phyloP scores from a whole-genome alignment of 2,329 filamentous ascomycete genomes.

The Parafenestella ontariensis region DNA sequence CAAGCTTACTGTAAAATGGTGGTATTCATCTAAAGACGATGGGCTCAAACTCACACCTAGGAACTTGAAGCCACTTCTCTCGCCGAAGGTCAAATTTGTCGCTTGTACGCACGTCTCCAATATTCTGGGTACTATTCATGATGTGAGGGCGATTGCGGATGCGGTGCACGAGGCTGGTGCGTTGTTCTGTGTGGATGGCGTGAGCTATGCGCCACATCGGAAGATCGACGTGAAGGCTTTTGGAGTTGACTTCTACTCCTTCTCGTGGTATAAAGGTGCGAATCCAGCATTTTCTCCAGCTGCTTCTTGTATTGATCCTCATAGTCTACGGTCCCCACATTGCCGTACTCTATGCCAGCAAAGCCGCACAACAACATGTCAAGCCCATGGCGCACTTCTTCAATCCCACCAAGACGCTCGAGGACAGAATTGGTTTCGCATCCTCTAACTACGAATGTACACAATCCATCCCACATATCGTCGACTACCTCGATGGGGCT shows the following conservation, averaged over 20 bases:
- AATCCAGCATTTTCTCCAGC: background rate
- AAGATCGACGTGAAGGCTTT: conserved; percentile 71
- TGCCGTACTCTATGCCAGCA: conserved; percentile 71
- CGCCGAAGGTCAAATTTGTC: conserved; percentile 71
- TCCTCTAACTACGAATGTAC: conserved; percentile 75
- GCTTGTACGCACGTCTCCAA: conserved; percentile 78
- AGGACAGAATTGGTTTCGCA: conserved; percentile 72
- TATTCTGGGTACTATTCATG: conserved; percentile 74
- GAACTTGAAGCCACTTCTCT: conserved; percentile 66
- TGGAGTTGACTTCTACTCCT: conserved; percentile 77
- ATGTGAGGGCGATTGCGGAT: conserved; percentile 63
- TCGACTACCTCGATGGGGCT: conserved; percentile 64
- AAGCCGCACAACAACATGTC: conserved; percentile 62
- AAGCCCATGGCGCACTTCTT: conserved; percentile 71
- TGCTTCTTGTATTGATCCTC: background rate
- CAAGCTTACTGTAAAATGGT: conserved; percentile 72
- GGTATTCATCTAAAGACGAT: conserved; percentile 60
- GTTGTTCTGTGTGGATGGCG: conserved; percentile 75
- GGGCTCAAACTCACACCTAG: conserved; percentile 64
- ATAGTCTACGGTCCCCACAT: conserved; percentile 77
- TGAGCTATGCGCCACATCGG: conserved; percentile 78
- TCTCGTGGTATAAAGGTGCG: conserved; percentile 78
- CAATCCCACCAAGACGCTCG: conserved; percentile 65
- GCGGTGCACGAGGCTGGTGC: conserved; percentile 61
- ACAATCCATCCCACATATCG: conserved; percentile 66